These are phyloP conservation scores for Cryptococcus sp. DNA, from an alignment of 1,284 basidiomycete species.

Conservation along the genomic window DNA sequence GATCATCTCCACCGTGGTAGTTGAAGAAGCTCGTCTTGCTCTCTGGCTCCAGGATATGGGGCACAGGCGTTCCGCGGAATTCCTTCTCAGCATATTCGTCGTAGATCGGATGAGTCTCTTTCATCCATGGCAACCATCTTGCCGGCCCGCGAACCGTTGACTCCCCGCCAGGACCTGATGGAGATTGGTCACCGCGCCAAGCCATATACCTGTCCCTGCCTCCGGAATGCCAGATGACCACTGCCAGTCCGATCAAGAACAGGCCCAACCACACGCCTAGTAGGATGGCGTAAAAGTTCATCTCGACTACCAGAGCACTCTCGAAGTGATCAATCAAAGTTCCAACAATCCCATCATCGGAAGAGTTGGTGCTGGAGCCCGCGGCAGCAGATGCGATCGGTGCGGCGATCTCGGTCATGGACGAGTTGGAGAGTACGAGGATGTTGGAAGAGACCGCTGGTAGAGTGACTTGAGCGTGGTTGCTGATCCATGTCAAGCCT, in stretches of 20 bases:
- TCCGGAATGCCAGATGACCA: conserved; percentile 47
- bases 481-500: conserved; percentile 86
- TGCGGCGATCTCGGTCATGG: conserved; percentile 70
- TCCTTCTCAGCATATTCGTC: conserved; percentile 33
- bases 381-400: conserved; percentile 79
- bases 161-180: background rate
- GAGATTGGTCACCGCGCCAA: conserved; percentile 11
- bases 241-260: conserved; percentile 38
- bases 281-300: conserved; percentile 77
- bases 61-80: conserved; percentile 25
- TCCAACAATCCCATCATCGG: conserved; percentile 67
- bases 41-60: conserved; percentile 18
- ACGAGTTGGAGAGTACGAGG: conserved; percentile 69
- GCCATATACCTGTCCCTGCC: conserved; percentile 25
- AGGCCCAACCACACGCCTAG: conserved; percentile 68
- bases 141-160: background rate
- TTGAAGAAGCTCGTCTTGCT: conserved; percentile 24
- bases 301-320: conserved; percentile 71
- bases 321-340: conserved; percentile 73
- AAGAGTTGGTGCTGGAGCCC: conserved; percentile 56
- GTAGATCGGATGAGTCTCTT: conserved; percentile 33
- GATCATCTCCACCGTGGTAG: conserved; percentile 1
- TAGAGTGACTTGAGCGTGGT: conserved; percentile 78
- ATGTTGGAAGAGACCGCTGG: conserved; percentile 70
- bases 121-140: conserved; percentile 23